Base-by-base conservation (phyloP, 1,284 basidiomycete species). In the Leccinum cinnamomeum region DNA sequence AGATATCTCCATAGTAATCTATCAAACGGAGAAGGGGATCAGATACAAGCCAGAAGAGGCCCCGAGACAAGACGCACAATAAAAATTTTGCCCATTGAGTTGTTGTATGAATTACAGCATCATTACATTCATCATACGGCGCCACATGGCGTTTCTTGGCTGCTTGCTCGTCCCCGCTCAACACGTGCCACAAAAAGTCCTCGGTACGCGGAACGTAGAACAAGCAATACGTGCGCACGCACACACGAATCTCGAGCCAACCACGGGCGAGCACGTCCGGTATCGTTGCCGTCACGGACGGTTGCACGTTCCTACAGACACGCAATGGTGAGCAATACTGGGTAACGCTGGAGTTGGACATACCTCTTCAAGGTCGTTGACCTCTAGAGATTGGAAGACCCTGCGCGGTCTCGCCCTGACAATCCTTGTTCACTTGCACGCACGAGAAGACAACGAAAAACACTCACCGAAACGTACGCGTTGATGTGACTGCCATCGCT, bases 401-500 rank as follows among this genome's bases (percentile, higher is more conserved):
- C 33, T 82, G 79, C 0, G 85, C 84, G 12, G 77, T 77, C 59
- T 82, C 81, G 57, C 78, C 81, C 87, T 89, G 61, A 25, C n/a
- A 46, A 60, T 16, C 23, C 12, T 14, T 5, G 59, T 39, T 64
- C 14, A 62, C 20, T 12, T 30, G 7, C 33, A 33, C 50, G 61
- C 39, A 54, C 51, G 28, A 35, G 12, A 20, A 41, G 2, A 51
- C n/a, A 20, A 28, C 4, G 4, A 57, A 28, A 35, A 41, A 68
- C 33, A 78, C 89, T 58, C 67, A 94, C 92, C 68, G 92, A 84
- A 53, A 91, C 89, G 76, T 89, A 98, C 8, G 91, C 90, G 60
- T 95, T 91, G 63, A 98, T 88, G 77, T 98, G 89, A 82, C 67
- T 94, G 89, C 94, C 95, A 96, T 57, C 91, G 83, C 53, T 91